Base-by-base conservation (phyloP, 495 filamentous ascomycete species). In the Cairneyella variabilis region DNA sequence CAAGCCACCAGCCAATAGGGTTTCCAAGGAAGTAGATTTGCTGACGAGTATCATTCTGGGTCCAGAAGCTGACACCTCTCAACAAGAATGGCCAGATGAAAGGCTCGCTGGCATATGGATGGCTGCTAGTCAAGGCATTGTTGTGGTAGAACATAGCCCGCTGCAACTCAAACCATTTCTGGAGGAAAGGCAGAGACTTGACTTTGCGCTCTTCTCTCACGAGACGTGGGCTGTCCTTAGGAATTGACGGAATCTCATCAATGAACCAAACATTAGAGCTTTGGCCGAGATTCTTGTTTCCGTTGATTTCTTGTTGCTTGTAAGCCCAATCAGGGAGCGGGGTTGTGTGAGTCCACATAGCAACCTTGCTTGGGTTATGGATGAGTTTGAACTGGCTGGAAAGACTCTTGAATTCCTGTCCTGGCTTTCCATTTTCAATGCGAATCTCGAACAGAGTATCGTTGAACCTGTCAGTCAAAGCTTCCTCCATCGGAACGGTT, bases 21-120 rank as follows among this genome's bases (percentile, higher is more conserved):
- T 98, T 98, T 37, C 93, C 93, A 27, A 98, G 71, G 79, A 98
- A 98, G 72, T 98, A 98, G 62, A 98, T 98, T 71, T 98, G 93
- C 71, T 93, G 86, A 25, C 88, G 83, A 9, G 92, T 97, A 40
- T 96, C 90, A 67, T 92, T 93, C 67, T 98, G 87, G 9, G 93
- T 98, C 93, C 93, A 98, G 84, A 98, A 98, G 67, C 90, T 96
- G 54, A 98, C 95, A 63, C 93, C 93, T 11, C 95, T 84, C 32
- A 98, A 76, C 56, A 98, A 77, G 82, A 97, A 97, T 0, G 93
- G 93, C 93, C 93, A 98, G 62, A 93, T 87, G 72, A 91, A 89
- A n/a, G 93, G 93, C 64, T 89, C 84, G 57, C 87, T 93, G 22
- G 93, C 83, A 64, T 98, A 98, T 1, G 93, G 93, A 67, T 98